phyloP scores from a whole-genome alignment of 169 alveolate species.

The Babesia divergens region DNA sequence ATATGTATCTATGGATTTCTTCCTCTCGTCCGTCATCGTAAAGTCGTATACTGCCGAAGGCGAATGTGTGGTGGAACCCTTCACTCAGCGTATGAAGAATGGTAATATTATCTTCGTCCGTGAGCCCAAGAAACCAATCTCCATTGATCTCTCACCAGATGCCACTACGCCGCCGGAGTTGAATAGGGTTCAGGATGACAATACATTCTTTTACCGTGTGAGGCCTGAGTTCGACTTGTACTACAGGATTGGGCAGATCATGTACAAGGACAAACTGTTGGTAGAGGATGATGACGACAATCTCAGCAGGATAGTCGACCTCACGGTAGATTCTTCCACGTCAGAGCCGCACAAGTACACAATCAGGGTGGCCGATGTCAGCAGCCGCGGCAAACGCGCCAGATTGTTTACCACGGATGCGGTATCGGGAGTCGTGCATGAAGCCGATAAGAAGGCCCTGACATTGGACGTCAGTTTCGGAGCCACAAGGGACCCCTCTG shows the following conservation, averaged over 20 bases:
- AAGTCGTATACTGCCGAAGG: constrained; percentile 21
- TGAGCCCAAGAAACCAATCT: neutral
- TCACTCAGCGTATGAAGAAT: neutral
- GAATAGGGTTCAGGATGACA: neutral
- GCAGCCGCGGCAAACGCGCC: neutral
- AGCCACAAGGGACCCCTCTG: neutral
- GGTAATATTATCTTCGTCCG: neutral
- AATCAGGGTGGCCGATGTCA: neutral
- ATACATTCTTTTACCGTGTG: neutral
- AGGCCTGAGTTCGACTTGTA: constrained; percentile 14
- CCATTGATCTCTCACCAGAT: constrained; percentile 1
- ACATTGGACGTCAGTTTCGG: constrained; percentile 12
- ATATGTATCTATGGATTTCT: constrained; percentile 7
- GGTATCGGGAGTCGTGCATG: neutral
- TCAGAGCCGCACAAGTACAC: neutral
- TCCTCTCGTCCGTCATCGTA: constrained; percentile 8
- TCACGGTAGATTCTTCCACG: neutral
- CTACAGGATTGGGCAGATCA: constrained; percentile 45
- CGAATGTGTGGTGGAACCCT: constrained; percentile 15
- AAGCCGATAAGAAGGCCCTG: constrained; percentile 15
- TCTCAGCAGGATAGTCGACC: constrained; percentile 12
- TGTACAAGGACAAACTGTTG: constrained; percentile 4
- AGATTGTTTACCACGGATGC: neutral
- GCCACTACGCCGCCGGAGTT: neutral
- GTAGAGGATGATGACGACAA: neutral